These are phyloP conservation scores for Neostapfia colusana DNA, from an alignment of 176 grass and related monocot genomes.

Conservation along the genomic window DNA sequence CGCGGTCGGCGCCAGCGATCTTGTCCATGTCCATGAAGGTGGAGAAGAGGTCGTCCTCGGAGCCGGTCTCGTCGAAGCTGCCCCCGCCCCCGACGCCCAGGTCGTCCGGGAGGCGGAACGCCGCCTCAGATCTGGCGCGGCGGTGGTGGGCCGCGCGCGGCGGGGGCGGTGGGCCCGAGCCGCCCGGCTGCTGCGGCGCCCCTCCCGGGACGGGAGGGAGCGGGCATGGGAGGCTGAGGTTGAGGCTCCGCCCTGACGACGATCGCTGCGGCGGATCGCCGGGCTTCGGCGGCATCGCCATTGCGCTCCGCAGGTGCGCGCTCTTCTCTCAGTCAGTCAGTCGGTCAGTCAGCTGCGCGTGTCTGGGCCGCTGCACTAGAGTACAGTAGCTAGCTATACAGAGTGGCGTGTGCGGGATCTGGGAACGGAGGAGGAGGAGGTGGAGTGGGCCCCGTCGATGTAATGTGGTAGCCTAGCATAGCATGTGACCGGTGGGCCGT, in stretches of 20 bases:
- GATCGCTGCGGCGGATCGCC: conserved; percentile 58
- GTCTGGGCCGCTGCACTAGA: background rate
- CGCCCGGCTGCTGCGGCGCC: background rate
- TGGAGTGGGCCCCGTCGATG: background rate
- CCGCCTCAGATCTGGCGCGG: conserved; percentile 93
- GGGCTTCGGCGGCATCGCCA: conserved; percentile 74
- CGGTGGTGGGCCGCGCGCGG: conserved; percentile 63
- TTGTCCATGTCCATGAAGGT: conserved; percentile 99
- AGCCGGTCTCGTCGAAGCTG: conserved; percentile 73
- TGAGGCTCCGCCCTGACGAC: conserved; percentile 36
- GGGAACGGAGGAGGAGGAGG: background rate
- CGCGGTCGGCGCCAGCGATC: conserved; percentile 62
- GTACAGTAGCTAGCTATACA: conserved; percentile 8
- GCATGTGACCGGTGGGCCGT: conserved; percentile 9
- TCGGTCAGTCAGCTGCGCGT: background rate
- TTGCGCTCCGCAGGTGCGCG: conserved; percentile 7
- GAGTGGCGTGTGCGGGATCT: conserved; percentile 42
- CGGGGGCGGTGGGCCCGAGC: background rate
- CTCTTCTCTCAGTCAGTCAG: background rate
- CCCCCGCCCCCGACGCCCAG: conserved; percentile 41
- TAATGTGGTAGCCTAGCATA: too few species aligned
- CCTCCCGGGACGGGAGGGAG: conserved; percentile 48
- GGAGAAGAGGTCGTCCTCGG: conserved; percentile 94
- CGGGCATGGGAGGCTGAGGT: conserved; percentile 51
- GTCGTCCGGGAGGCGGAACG: conserved; percentile 82